Percentiles rank a stretch among this genome's conserved stretches.
phyloP scores from a whole-genome alignment of 1,284 basidiomycete species.

The Leccinum fuscescens region DNA sequence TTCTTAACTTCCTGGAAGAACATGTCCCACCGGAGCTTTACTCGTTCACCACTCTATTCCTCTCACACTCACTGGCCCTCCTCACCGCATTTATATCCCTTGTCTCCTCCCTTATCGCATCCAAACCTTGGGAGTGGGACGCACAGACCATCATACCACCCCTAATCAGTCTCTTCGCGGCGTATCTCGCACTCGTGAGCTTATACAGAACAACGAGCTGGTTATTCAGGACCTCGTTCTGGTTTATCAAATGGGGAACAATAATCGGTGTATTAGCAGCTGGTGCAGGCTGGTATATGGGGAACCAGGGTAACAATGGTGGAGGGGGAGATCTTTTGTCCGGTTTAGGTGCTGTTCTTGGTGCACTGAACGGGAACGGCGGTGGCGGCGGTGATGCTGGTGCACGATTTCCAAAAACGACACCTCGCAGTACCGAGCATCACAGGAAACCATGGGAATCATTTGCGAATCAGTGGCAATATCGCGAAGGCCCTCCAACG shows the following conservation, averaged over 20 bases:
- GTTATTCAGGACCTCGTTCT: slow-evolving; percentile 63
- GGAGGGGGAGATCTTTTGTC: slow-evolving; percentile 38
- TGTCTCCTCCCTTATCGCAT: slow-evolving; percentile 44
- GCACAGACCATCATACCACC: slow-evolving; percentile 68
- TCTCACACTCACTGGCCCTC: slow-evolving; percentile 54
- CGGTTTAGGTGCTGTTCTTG: slow-evolving; percentile 41
- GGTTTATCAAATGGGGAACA: slow-evolving; percentile 72
- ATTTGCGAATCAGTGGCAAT: slow-evolving; percentile 63
- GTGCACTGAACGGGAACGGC: slow-evolving; percentile 41
- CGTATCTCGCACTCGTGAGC: slow-evolving; percentile 70
- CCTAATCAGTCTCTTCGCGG: slow-evolving; percentile 64
- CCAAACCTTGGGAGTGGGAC: slow-evolving; percentile 60
- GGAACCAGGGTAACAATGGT: slow-evolving; percentile 36
- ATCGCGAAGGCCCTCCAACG: slow-evolving; percentile 33
- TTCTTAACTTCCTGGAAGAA: slow-evolving; percentile 54
- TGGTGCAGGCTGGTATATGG: slow-evolving; percentile 52
- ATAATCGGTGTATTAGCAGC: slow-evolving; percentile 53
- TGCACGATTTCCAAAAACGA: slow-evolving; percentile 29
- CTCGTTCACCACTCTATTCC: slow-evolving; percentile 46
- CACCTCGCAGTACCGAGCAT: slow-evolving; percentile 24
- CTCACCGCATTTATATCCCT: slow-evolving; percentile 49
- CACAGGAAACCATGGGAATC: slow-evolving; percentile 63
- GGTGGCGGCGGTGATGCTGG: slow-evolving; percentile 33
- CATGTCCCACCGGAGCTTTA: slow-evolving; percentile 56
- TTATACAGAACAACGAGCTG: slow-evolving; percentile 74